Percentiles rank a stretch among this genome's conserved stretches.
Conservation (phyloP, 2,329 filamentous ascomycete species). For the Paracoccidioides brasiliensis region DNA sequence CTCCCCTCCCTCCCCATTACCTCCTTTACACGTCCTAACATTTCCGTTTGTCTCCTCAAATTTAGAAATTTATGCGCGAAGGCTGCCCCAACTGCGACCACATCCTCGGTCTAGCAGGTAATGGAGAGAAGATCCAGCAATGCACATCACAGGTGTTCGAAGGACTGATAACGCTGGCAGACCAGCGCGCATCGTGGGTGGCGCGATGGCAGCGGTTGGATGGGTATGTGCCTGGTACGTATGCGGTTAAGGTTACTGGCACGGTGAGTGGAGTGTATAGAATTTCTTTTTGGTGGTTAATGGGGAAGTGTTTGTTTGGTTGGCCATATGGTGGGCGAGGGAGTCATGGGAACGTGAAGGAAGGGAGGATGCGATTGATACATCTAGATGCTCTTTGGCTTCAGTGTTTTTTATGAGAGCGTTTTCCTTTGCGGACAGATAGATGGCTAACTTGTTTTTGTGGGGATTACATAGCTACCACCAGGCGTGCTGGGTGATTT, state of each 20-base stretch:
- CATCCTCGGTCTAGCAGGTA: constrained; percentile 70
- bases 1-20: constrained; percentile 6
- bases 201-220: constrained; percentile 93
- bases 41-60: constrained; percentile 6
- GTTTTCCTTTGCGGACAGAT: too few relatives aligned
- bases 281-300: too few relatives aligned
- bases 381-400: not conserved
- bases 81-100: constrained; percentile 97
- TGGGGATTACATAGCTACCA: constrained; percentile 33
- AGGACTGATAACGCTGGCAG: constrained; percentile 70
- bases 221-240: constrained; percentile 74
- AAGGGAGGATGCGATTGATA: too few relatives aligned
- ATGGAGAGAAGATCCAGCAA: constrained; percentile 69
- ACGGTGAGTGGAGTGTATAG: constrained; percentile 36
- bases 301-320: too few relatives aligned
- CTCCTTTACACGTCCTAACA: constrained; percentile 10
- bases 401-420: not conserved
- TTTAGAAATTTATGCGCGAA: constrained; percentile 66
- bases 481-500: constrained; percentile 43
- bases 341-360: too few relatives aligned
- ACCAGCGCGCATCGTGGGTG: constrained; percentile 81
- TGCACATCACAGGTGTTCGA: constrained; percentile 96
- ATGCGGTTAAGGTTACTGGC: constrained; percentile 89
- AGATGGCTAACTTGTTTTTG: not conserved
- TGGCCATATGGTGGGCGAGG: too few relatives aligned